Evolutionary conservation across 441 rosid species (phyloP), one percentile per base, ranked within the genome.

Genomic region (Dalechampia spathulata): DNA sequence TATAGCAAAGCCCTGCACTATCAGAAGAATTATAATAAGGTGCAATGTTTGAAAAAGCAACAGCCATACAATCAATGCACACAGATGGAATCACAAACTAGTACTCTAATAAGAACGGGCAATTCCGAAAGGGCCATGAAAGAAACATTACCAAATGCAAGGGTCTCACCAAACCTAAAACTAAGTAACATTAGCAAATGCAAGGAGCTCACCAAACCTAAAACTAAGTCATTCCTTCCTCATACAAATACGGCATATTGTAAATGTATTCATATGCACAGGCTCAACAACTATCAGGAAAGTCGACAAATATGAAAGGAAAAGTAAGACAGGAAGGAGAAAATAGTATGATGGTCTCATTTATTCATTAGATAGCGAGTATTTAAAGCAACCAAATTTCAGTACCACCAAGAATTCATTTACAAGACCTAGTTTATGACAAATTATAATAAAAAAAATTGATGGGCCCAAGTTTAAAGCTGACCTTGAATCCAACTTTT

Each of bases 401-500:
- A 48, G 16, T 26, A 7, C 13, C 16, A 22, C 36, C 13, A 26
- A 15, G 32, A 13, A 22, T 23, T 46, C 10, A 22, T 23, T 28
- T 9, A 27, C 53, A 49, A 1, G 39, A 25, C 32, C 8, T 13
- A 25, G 4, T 26, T 30, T 48, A 13, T 2, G 27, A 15, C 15
- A 19, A n/a, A n/a, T n/a, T n/a, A n/a, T n/a, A 9, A 26, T 11
- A 8, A 41, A 26, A 0, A 44, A 43, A 27, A 5, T 38, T 25
- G 23, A 38, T 15, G 14, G 6, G 34, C 10, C 2, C 68, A 72
- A 80, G 63, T 17, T 48, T 52, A 55, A 41, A 46, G 52, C 73
- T 26, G 50, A 89, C 96, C 95, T 89, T 89, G 71, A 89, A 89
- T 42, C 96, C 95, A 58, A 86, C 98, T 84, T 81, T 80, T 71